Percentiles rank a stretch among this genome's conserved stretches.
phyloP scores from a whole-genome alignment of 306 rosid genomes.

The Pyrus betulifolia region DNA sequence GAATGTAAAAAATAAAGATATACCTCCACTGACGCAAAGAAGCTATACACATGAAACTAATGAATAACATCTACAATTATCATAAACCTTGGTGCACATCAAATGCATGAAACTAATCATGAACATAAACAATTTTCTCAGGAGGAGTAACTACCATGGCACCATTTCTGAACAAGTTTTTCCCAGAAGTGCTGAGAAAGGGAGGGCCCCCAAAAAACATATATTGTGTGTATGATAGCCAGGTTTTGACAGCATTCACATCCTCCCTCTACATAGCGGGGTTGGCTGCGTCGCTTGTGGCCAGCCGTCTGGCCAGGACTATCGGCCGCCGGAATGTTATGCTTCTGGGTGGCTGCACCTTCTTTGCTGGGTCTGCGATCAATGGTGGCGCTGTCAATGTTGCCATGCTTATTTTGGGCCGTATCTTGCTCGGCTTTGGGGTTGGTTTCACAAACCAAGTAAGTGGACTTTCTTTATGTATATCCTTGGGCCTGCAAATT shows the following conservation, averaged over 20 bases:
- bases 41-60: background rate
- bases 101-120: background rate
- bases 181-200: constrained; percentile 46
- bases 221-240: constrained; percentile 61
- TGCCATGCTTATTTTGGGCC: constrained; percentile 67
- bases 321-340: constrained; percentile 47
- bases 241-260: constrained; percentile 53
- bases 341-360: constrained; percentile 50
- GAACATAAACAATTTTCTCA: background rate
- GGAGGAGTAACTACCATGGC: constrained; percentile 70
- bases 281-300: constrained; percentile 36
- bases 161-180: constrained; percentile 53
- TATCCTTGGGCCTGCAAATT: background rate
- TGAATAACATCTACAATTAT: background rate
- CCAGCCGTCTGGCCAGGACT: constrained; percentile 37
- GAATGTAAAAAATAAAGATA: background rate
- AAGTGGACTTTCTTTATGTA: constrained; percentile 3
- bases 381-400: constrained; percentile 58
- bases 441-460: constrained; percentile 74
- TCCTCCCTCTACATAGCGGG: constrained; percentile 67
- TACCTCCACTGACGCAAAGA: background rate
- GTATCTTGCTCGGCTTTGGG: constrained; percentile 62
- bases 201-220: constrained; percentile 15
- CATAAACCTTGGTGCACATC: background rate
- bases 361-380: constrained; percentile 47